Percentiles rank a stretch among this genome's conserved stretches.
phyloP scores from a whole-genome alignment of 495 filamentous ascomycete genomes.

The Oleoguttula mirabilis region DNA sequence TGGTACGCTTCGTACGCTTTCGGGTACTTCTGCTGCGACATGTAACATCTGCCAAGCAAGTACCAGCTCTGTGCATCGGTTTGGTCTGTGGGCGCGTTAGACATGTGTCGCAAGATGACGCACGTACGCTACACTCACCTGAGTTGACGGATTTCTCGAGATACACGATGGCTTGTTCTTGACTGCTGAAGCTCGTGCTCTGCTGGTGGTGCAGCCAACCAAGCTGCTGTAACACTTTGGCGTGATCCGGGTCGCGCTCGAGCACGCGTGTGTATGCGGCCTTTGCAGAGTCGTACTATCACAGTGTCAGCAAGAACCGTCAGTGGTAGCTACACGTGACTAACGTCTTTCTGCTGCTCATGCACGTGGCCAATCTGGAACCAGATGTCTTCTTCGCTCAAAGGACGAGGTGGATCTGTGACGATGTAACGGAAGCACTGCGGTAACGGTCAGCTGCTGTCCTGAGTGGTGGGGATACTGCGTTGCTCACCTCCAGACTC shows the following conservation, averaged over 20 bases:
- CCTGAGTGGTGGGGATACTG: not conserved
- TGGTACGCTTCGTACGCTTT: conserved; percentile 99
- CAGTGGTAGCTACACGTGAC: conserved; percentile 28
- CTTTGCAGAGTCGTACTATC: conserved; percentile 84
- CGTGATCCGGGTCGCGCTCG: conserved; percentile 89
- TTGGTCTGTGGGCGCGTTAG: conserved; percentile 52
- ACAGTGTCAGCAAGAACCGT: conserved; percentile 23
- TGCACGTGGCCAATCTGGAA: conserved; percentile 99
- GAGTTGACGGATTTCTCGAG: conserved; percentile 92
- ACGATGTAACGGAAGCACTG: conserved; percentile 99
- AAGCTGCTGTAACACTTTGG: conserved; percentile 95
- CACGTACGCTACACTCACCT: conserved; percentile 46
- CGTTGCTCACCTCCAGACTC: conserved; percentile 66
- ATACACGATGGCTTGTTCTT: conserved; percentile 94
- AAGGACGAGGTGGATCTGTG: conserved; percentile 75
- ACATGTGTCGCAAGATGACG: conserved; percentile 8
- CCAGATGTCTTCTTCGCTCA: conserved; percentile 99
- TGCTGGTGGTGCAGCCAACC: conserved; percentile 97
- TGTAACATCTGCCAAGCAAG: conserved; percentile 92
- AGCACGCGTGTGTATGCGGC: conserved; percentile 84
- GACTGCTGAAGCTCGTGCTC: conserved; percentile 73
- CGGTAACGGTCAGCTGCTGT: not conserved
- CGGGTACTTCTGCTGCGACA: conserved; percentile 98
- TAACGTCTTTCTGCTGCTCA: conserved; percentile 96
- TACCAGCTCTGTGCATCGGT: conserved; percentile 98